Conservation (phyloP, 2,329 filamentous ascomycete genomes). For the Hypoxylon sp. region DNA sequence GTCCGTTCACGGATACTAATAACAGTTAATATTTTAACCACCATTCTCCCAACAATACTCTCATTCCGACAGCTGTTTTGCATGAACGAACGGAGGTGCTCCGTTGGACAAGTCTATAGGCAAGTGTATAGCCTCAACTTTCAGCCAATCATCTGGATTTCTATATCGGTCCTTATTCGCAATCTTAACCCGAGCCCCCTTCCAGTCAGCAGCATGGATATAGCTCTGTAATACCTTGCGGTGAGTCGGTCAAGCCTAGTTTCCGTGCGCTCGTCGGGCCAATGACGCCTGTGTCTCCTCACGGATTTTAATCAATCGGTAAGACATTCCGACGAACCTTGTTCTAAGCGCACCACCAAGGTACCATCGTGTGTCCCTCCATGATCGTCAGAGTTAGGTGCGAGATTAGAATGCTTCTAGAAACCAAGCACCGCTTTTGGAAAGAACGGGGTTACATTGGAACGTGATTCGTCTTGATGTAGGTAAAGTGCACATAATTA, state of each 20-base stretch:
- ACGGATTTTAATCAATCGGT: constrained; percentile 34
- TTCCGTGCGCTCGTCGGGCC: constrained; percentile 21
- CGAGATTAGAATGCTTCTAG: constrained; percentile 34
- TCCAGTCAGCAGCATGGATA: constrained; percentile 37
- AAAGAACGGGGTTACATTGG: constrained; percentile 17
- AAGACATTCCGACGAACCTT: constrained; percentile 35
- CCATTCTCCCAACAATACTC: constrained; percentile 24
- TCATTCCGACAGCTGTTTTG: constrained; percentile 31
- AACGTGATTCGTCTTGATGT: constrained; percentile 13
- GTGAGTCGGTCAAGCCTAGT: constrained; percentile 31
- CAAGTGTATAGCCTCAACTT: constrained; percentile 36
- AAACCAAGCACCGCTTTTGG: constrained; percentile 25
- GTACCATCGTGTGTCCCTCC: constrained; percentile 24
- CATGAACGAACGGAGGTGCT: constrained; percentile 32
- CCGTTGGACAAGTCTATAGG: constrained; percentile 29
- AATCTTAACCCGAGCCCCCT: constrained; percentile 32
- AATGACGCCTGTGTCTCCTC: constrained; percentile 30
- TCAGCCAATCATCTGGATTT: constrained; percentile 26
- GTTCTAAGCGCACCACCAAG: constrained; percentile 33
- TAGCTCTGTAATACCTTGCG: constrained; percentile 21
- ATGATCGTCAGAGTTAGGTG: constrained; percentile 18
- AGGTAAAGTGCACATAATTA: constrained; percentile 23
- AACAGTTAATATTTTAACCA: constrained; percentile 27
- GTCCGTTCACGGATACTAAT: constrained; percentile 20
- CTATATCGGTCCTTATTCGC: constrained; percentile 37